Percentiles rank a stretch among this genome's conserved stretches.
Conservation (phyloP, 495 filamentous ascomycete genomes). For the Talaromyces adpressus region DNA sequence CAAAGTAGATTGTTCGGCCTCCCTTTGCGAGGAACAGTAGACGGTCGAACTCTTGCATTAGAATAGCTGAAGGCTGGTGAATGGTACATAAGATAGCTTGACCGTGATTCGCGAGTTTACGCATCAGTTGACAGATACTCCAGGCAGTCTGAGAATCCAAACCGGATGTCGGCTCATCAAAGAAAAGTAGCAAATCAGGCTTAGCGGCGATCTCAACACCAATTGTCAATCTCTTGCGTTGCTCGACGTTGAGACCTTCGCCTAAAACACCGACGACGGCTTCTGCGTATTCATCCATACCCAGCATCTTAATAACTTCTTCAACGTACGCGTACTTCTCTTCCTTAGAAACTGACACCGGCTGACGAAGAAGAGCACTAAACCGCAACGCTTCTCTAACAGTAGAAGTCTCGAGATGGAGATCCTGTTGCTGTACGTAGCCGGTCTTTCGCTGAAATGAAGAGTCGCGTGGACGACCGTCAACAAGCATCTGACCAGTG, state of each 20-base stretch:
- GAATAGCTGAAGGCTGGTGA: constrained; percentile 82
- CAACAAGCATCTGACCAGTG: constrained; percentile 46
- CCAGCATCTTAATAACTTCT: constrained; percentile 87
- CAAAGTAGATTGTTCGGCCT: constrained; percentile 81
- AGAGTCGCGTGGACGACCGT: constrained; percentile 52
- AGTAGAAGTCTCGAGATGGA: constrained; percentile 79
- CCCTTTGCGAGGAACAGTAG: constrained; percentile 75
- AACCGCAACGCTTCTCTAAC: constrained; percentile 81
- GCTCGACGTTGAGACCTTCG: constrained; percentile 80
- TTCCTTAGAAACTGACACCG: constrained; percentile 55
- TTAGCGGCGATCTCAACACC: constrained; percentile 89
- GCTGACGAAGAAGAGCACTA: constrained; percentile 79
- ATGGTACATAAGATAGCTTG: constrained; percentile 90
- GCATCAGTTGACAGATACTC: constrained; percentile 70
- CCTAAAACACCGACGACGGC: constrained; percentile 38
- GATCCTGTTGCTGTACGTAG: constrained; percentile 94
- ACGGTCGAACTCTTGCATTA: constrained; percentile 88
- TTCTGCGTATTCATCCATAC: constrained; percentile 58
- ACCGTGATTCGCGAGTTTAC: constrained; percentile 75
- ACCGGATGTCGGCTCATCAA: constrained; percentile 91
- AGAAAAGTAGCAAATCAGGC: constrained; percentile 81
- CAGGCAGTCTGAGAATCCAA: constrained; percentile 81
- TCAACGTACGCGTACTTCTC: constrained; percentile 89
- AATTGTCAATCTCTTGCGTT: constrained; percentile 82
- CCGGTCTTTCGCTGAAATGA: constrained; percentile 92